Evolutionary conservation across 2,329 filamentous ascomycete genomes (phyloP), one percentile per base, ranked within the genome.

Genomic region (Pseudogymnoascus sp.): DNA sequence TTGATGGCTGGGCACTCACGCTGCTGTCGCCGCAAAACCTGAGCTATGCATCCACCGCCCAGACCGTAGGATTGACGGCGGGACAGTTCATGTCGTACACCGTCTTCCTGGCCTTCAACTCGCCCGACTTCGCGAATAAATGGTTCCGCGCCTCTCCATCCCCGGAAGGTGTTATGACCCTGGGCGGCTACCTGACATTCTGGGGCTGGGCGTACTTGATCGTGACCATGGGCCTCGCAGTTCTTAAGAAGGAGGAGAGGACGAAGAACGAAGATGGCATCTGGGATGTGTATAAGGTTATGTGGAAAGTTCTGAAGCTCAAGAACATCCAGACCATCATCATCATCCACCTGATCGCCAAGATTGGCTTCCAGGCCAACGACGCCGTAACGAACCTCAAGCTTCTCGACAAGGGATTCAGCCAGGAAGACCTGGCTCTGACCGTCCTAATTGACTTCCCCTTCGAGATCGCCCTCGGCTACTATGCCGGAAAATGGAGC

Each of bases 361-460:
- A 99, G 79, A 96, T 99, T 69, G 94, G 94, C 63, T 99, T 99
- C 80, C 94, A 97, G 77, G 94, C 94, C 73, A 99, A 99, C 77
- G 94, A 99, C 72, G 93, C 85, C 35, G 94, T 97, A 63, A 99
- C 94, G 18, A 97, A 95, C 75, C 82, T 99, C 69, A 99, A 99
- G 78, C 84, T 99, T 5, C 81, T 99, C 63, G 94, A 99, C 76
- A 97, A 97, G 79, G 93, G 94, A n/a, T 97, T 99, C 72, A 92
- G 91, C 66, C 94, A 97, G 74, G 94, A 97, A 73, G 96, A 99
- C 76, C 87, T 99, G 78, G 94, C 94, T 0, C 80, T 99, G 61
- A 96, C 94, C 0, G 94, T 99, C 3, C 83, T 99, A 61, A 96
- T 99, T 71, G 94, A 99, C 75, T 99, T 99, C 70, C 94, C 94